phyloP scores from a whole-genome alignment of 352 stramenopile species.

The Globisporangium spinosum region DNA sequence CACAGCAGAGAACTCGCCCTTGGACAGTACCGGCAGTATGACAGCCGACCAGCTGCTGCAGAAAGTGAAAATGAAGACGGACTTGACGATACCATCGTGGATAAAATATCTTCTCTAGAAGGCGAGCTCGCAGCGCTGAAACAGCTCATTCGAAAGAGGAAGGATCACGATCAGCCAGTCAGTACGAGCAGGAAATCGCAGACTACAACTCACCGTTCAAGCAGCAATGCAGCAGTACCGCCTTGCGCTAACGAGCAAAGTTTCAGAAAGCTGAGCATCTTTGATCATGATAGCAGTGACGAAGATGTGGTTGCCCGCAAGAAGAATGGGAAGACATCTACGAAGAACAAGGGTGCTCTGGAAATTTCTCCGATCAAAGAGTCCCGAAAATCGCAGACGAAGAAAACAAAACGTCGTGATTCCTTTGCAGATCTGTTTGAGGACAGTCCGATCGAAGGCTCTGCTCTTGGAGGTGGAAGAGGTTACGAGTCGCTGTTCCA shows the following conservation, averaged over 20 bases:
- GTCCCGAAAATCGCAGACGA: constrained; percentile 9
- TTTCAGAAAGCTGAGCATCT: constrained; percentile 66
- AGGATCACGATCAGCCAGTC: constrained; percentile 17
- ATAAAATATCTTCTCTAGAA: constrained; percentile 77
- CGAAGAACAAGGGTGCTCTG: constrained; percentile 12
- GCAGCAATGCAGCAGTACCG: neutral
- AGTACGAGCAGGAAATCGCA: constrained; percentile 7
- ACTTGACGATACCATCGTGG: constrained; percentile 67
- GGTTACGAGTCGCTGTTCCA: constrained; percentile 65
- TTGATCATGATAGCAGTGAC: constrained; percentile 58
- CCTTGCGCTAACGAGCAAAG: constrained; percentile 3
- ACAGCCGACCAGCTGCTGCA: neutral
- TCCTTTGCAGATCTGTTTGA: constrained; percentile 80
- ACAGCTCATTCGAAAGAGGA: constrained; percentile 56
- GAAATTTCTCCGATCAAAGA: constrained; percentile 2
- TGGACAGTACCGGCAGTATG: neutral
- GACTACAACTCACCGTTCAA: neutral
- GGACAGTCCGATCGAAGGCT: constrained; percentile 29
- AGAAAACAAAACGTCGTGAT: constrained; percentile 36
- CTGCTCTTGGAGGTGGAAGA: constrained; percentile 23
- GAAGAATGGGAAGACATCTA: constrained; percentile 21
- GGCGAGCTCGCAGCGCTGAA: constrained; percentile 64
- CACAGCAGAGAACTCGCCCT: neutral
- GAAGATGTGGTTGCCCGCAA: constrained; percentile 23
- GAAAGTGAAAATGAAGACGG: constrained; percentile 29